A percentile compares a stretch with the other conserved stretches of the same genome.
phyloP scores from a whole-genome alignment of 495 filamentous ascomycete genomes.

The Neohortaea acidophila region DNA sequence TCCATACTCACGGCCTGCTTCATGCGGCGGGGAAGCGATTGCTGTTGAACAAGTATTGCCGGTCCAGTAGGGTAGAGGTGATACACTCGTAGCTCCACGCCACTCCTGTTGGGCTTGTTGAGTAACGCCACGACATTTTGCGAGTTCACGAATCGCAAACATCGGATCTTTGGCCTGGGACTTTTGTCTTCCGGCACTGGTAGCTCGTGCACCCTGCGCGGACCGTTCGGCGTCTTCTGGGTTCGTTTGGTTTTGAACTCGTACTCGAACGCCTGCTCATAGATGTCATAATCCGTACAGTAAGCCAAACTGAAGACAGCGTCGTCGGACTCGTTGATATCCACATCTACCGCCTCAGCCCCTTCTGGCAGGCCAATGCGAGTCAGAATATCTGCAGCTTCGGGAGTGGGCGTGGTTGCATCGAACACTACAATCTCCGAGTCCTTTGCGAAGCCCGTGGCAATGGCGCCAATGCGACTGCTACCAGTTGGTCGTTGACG shows the following conservation, averaged over 20 bases:
- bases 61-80: conserved; percentile 25
- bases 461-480: conserved; percentile 52
- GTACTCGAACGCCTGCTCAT: conserved; percentile 36
- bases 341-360: conserved; percentile 69
- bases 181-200: conserved; percentile 24
- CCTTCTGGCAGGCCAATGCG: conserved; percentile 45
- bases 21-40: conserved; percentile 40
- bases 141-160: conserved; percentile 52
- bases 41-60: conserved; percentile 35
- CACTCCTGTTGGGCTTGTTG: conserved; percentile 37
- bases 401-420: conserved; percentile 39
- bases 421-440: conserved; percentile 70
- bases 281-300: conserved; percentile 65
- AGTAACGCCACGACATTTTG: conserved; percentile 27
- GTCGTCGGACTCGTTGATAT: conserved; percentile 45
- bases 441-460: conserved; percentile 55
- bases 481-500: conserved; percentile 30
- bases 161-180: conserved; percentile 24
- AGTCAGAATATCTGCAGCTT: conserved; percentile 45
- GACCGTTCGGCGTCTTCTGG: conserved; percentile 37
- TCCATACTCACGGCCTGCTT: conserved; percentile 61
- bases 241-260: conserved; percentile 29
- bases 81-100: conserved; percentile 58
- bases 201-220: conserved; percentile 44
- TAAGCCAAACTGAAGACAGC: conserved; percentile 59